These are phyloP conservation scores for Senecio squalidus DNA, from an alignment of 140 eudicot species.

Conservation along the genomic window DNA sequence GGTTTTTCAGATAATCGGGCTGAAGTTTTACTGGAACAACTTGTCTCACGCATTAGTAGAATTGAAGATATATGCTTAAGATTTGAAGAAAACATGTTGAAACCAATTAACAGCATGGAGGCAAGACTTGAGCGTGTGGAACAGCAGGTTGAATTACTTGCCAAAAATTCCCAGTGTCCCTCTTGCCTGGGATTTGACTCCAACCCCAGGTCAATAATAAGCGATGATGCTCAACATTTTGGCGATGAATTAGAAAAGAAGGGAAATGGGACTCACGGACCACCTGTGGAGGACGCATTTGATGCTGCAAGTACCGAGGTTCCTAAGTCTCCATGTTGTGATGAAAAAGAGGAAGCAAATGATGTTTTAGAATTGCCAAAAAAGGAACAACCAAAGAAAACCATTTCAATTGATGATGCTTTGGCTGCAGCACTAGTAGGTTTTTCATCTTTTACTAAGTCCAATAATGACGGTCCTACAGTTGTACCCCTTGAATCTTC, in stretches of 20 bases:
- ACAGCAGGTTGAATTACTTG: constrained; percentile 54
- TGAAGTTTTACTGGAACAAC: constrained; percentile 58
- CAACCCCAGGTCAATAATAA: constrained; percentile 35
- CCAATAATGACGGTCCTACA: background rate
- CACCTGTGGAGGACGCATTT: constrained; percentile 36
- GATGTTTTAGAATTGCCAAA: constrained; percentile 29
- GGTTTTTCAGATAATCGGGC: constrained; percentile 22
- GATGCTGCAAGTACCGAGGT: constrained; percentile 28
- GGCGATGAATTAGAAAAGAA: constrained; percentile 30
- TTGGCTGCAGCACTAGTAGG: constrained; percentile 85
- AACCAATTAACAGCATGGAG: constrained; percentile 70
- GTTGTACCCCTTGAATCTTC: constrained; percentile 23
- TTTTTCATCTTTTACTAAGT: constrained; percentile 41
- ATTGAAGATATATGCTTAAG: constrained; percentile 69
- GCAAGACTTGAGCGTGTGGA: constrained; percentile 75
- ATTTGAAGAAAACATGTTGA: constrained; percentile 81
- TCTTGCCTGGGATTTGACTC: constrained; percentile 20
- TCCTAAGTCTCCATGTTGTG: constrained; percentile 41
- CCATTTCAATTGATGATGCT: constrained; percentile 67
- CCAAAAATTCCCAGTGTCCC: constrained; percentile 28
- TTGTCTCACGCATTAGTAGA: constrained; percentile 55
- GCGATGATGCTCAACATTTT: constrained; percentile 17
- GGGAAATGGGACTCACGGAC: constrained; percentile 20
- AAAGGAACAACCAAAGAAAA: constrained; percentile 32
- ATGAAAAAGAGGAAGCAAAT: constrained; percentile 48